phyloP scores from a whole-genome alignment of 2,329 filamentous ascomycete species.

The Apiospora hydei region DNA sequence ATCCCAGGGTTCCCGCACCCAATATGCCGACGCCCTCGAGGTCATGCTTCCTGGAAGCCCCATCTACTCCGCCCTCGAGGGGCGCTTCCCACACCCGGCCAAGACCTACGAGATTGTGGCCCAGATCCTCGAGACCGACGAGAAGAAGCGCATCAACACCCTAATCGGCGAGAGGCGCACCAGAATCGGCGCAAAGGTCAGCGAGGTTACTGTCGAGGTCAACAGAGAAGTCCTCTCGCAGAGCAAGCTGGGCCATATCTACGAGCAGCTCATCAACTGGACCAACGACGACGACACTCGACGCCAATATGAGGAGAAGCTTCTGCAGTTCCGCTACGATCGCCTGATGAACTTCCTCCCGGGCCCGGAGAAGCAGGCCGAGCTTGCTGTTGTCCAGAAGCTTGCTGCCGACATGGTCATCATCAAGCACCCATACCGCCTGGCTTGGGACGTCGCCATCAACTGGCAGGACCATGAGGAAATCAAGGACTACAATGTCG shows the following conservation, averaged over 20 bases:
- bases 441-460: conserved; percentile 90
- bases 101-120: conserved; percentile 84
- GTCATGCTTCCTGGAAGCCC: conserved; percentile 81
- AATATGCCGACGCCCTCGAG: conserved; percentile 79
- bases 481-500: conserved; percentile 78
- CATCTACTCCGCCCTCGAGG: conserved; percentile 84
- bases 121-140: conserved; percentile 83
- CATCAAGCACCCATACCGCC: conserved; percentile 86
- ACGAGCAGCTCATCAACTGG: conserved; percentile 89
- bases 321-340: conserved; percentile 83
- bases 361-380: conserved; percentile 70
- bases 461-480: conserved; percentile 86
- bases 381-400: conserved; percentile 76
- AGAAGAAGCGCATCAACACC: conserved; percentile 87
- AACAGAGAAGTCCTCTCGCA: conserved; percentile 81
- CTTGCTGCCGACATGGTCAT: conserved; percentile 93
- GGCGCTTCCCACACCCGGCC: conserved; percentile 79
- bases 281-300: conserved; percentile 84
- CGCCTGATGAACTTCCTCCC: conserved; percentile 72
- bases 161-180: conserved; percentile 90
- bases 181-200: conserved; percentile 82
- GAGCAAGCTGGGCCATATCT: conserved; percentile 82
- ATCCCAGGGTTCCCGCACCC: conserved; percentile 72
- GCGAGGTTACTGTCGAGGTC: conserved; percentile 84
- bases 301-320: conserved; percentile 87